phyloP scores from a whole-genome alignment of 805 yeast species.

The Lachancea waltii region DNA sequence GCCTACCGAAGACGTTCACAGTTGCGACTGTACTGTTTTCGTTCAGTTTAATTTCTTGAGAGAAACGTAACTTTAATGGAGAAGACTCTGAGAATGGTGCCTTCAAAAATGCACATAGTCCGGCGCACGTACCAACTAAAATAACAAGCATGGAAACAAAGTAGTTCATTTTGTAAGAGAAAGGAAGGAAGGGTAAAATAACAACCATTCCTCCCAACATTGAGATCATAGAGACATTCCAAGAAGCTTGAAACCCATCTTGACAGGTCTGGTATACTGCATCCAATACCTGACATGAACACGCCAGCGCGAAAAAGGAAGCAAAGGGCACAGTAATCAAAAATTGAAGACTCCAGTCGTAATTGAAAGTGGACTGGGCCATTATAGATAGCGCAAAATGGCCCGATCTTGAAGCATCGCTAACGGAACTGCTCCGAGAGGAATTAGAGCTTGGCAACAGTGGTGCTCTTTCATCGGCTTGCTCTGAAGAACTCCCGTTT shows the following conservation, averaged over 20 bases:
- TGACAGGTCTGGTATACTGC: conserved; percentile 67
- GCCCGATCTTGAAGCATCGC: conserved; percentile 2
- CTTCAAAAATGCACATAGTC: conserved; percentile 34
- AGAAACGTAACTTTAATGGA: conserved; percentile 69
- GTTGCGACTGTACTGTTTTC: conserved; percentile 25
- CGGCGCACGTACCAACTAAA: conserved; percentile 35
- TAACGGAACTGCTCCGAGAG: conserved; percentile 11
- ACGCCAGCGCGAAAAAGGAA: conserved; percentile 47
- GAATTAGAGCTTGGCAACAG: conserved; percentile 19
- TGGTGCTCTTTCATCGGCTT: conserved; percentile 32
- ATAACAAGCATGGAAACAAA: conserved; percentile 39
- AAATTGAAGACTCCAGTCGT: conserved; percentile 80
- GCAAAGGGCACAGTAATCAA: conserved; percentile 60
- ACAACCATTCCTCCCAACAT: conserved; percentile 34
- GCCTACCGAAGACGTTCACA: conserved; percentile 47
- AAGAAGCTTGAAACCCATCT: conserved; percentile 48
- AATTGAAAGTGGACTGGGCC: conserved; percentile 40
- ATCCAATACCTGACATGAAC: conserved; percentile 47
- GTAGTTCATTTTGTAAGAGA: conserved; percentile 59
- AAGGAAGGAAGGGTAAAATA: conserved; percentile 54
- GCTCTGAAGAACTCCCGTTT: conserved; percentile 1
- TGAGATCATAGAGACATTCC: conserved; percentile 33
- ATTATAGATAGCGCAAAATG: not conserved
- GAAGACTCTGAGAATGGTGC: conserved; percentile 53
- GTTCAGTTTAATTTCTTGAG: conserved; percentile 52